phyloP scores from a whole-genome alignment of 2,329 filamentous ascomycete genomes.

The Aureobasidium sp. region DNA sequence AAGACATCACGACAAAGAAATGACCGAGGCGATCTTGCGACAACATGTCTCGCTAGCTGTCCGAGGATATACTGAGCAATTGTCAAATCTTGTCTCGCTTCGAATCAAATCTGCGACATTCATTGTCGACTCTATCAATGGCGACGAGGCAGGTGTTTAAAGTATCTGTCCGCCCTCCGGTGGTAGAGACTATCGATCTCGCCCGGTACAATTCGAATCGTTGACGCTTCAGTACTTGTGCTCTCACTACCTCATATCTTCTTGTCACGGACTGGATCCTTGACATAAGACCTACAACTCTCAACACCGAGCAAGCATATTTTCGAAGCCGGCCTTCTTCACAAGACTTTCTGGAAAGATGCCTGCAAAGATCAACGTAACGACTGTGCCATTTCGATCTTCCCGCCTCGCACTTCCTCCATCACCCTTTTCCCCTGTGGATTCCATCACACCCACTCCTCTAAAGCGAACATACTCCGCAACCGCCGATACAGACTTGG shows the following conservation, averaged over 20 bases:
- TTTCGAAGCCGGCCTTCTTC: conserved; percentile 2
- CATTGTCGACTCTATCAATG: not conserved
- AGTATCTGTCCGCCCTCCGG: not conserved
- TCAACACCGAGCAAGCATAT: not conserved
- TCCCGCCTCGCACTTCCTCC: conserved; percentile 36
- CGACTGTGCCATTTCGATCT: conserved; percentile 33
- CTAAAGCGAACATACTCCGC: conserved; percentile 18
- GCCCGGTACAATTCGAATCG: not conserved
- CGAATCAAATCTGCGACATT: not conserved
- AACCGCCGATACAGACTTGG: conserved; percentile 10
- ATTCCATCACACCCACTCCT: conserved; percentile 15
- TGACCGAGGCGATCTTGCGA: not conserved
- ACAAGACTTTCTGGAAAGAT: conserved; percentile 16
- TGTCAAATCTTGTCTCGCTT: not conserved
- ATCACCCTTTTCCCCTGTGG: conserved; percentile 34
- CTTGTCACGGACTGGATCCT: not conserved
- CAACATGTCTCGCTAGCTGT: not conserved
- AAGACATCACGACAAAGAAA: not conserved
- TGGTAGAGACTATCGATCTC: not conserved
- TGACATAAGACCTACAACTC: not conserved
- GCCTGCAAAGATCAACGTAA: conserved; percentile 26
- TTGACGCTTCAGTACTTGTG: not conserved
- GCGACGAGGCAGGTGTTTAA: not conserved
- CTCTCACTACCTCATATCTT: not conserved
- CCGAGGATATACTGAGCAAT: not conserved